Conservation (phyloP, 306 rosid genomes). For the Psophocarpus tetragonolobus region DNA sequence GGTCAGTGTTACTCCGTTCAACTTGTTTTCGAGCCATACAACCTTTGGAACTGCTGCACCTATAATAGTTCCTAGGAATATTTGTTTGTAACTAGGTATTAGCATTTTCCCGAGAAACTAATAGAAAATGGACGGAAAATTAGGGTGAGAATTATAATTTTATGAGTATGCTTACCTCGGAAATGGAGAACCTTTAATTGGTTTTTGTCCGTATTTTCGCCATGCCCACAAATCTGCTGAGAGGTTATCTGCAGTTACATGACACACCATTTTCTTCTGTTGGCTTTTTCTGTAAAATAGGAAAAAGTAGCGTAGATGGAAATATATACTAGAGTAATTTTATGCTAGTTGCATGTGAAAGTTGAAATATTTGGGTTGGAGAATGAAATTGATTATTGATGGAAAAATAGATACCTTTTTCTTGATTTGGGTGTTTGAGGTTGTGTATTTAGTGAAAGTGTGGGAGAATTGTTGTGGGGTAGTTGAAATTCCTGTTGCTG, state of each 20-base stretch:
- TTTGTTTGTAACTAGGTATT: neutral
- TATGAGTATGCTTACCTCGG: constrained; percentile 53
- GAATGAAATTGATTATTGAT: neutral
- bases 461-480: constrained; percentile 28
- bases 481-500: constrained; percentile 19
- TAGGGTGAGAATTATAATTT: neutral
- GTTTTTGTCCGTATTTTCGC: constrained; percentile 83
- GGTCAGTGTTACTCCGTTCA: constrained; percentile 59
- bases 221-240: constrained; percentile 84
- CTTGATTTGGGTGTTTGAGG: constrained; percentile 49
- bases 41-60: constrained; percentile 82
- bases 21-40: constrained; percentile 80
- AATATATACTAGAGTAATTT: neutral
- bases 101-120: constrained; percentile 21
- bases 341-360: neutral
- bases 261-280: constrained; percentile 59
- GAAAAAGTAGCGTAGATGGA: neutral
- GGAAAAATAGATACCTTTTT: constrained; percentile 48
- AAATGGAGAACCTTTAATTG: constrained; percentile 78
- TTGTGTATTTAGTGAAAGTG: constrained; percentile 30
- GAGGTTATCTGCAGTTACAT: constrained; percentile 61
- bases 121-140: neutral
- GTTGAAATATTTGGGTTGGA: neutral
- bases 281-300: constrained; percentile 51
- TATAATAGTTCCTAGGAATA: constrained; percentile 65